A percentile compares a stretch with the other conserved stretches of the same genome.
Evolutionary conservation across 2,329 filamentous ascomycete species (phyloP).

Genomic region (Fusarium euwallaceae): DNA sequence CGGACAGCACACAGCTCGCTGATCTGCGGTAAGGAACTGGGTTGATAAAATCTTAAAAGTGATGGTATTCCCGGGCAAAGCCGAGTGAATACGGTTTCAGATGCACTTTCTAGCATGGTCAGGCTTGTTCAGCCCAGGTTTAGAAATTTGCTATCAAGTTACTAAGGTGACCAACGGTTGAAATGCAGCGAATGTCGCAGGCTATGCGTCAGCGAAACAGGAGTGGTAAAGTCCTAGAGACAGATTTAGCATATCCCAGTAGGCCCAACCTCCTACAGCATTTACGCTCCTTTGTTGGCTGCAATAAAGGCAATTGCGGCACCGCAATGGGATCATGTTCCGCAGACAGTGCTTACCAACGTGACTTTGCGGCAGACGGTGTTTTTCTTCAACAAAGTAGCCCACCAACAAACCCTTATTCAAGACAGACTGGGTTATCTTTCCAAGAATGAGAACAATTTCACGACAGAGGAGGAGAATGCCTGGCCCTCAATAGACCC

Average conservation of each 20-base stretch:
- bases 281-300: background rate
- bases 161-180: background rate
- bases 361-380: background rate
- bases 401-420: too few relatives aligned
- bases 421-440: too few relatives aligned
- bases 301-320: background rate
- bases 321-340: background rate
- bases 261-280: background rate
- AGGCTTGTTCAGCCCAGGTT: background rate
- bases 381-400: background rate
- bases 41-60: background rate
- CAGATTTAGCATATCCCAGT: background rate
- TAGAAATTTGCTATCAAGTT: background rate
- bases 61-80: background rate
- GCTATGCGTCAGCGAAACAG: fast-evolving
- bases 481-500: too few relatives aligned
- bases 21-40: background rate
- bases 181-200: background rate
- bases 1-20: background rate
- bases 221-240: fast-evolving
- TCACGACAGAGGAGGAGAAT: too few relatives aligned
- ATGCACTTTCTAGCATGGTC: background rate
- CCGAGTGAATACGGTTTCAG: background rate
- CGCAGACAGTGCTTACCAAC: background rate
- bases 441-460: too few relatives aligned